A percentile compares a stretch with the other conserved stretches of the same genome.
Conservation (phyloP, 2,329 filamentous ascomycete genomes). For the Sclerotinia spermophila region DNA sequence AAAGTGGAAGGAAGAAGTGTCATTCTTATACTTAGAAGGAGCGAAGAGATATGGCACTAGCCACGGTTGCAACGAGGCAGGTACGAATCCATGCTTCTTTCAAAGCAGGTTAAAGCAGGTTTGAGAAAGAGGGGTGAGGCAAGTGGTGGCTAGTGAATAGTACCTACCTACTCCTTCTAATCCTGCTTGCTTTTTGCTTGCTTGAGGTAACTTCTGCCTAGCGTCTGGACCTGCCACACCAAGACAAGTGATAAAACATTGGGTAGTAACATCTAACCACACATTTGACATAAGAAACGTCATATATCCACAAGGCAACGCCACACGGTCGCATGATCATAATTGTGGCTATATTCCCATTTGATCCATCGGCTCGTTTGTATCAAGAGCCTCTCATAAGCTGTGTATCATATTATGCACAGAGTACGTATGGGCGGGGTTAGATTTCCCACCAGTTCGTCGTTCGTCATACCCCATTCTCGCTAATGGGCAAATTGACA, state of each 20-base stretch:
- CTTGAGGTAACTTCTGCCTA: background rate
- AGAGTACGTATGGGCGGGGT: background rate
- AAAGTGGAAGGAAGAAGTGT: background rate
- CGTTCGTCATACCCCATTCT: background rate
- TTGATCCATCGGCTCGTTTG: background rate
- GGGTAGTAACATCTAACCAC: background rate
- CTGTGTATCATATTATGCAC: background rate
- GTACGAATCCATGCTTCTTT: background rate
- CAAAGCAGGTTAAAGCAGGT: background rate
- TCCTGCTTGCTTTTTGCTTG: background rate
- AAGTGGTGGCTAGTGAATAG: background rate
- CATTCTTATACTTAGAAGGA: background rate
- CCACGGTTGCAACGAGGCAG: background rate
- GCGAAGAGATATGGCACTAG: background rate
- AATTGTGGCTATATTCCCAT: background rate
- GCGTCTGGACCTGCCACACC: background rate
- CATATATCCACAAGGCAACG: background rate
- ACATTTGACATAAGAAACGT: background rate
- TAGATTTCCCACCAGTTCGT: background rate
- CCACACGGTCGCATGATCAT: constrained; percentile 2
- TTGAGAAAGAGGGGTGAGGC: too few relatives aligned
- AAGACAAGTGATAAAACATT: background rate
- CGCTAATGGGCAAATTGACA: constrained; percentile 3
- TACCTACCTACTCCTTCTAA: background rate
- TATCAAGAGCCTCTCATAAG: background rate